Conservation (phyloP, 2,329 filamentous ascomycete species). For the Capronia americana region DNA sequence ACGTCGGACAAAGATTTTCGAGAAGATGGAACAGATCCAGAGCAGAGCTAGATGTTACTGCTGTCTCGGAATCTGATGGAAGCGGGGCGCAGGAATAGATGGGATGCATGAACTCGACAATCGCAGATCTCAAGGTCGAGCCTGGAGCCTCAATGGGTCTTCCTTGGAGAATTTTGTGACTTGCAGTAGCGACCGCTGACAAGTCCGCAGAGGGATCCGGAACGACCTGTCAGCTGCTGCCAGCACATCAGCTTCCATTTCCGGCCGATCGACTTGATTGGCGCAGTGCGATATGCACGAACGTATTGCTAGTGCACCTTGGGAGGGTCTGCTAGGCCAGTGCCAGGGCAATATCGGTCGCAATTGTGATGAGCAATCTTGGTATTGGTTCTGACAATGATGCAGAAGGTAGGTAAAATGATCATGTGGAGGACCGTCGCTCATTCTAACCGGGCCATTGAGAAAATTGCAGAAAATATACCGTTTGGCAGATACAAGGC, state of each 20-base stretch:
- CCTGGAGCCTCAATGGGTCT: slow-evolving; percentile 16
- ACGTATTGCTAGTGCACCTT: slow-evolving; percentile 17
- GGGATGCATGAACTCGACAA: slow-evolving; percentile 23
- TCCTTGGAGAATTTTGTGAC: slow-evolving; percentile 18
- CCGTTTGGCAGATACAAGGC: neutral
- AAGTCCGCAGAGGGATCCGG: slow-evolving; percentile 6
- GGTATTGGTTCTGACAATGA: neutral
- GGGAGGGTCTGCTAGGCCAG: neutral
- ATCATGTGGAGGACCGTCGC: neutral
- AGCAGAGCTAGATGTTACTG: neutral
- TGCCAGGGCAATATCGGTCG: neutral
- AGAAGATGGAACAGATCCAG: neutral
- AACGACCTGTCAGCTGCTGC: slow-evolving; percentile 35
- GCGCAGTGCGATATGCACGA: slow-evolving; percentile 16
- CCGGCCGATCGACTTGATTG: slow-evolving; percentile 31
- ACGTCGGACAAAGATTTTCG: neutral
- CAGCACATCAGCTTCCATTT: slow-evolving; percentile 34
- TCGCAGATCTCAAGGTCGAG: slow-evolving; percentile 20
- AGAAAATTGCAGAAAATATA: slow-evolving; percentile 2
- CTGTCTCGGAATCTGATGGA: slow-evolving; percentile 12
- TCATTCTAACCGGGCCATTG: neutral
- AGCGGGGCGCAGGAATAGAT: slow-evolving; percentile 10
- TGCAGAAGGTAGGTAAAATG: neutral
- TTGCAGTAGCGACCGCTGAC: slow-evolving; percentile 29
- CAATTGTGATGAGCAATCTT: neutral